Evolutionary conservation across 768 basidiomycete species (phyloP), one percentile per base, ranked within the genome.

Genomic region (Daedaleopsis nitida): DNA sequence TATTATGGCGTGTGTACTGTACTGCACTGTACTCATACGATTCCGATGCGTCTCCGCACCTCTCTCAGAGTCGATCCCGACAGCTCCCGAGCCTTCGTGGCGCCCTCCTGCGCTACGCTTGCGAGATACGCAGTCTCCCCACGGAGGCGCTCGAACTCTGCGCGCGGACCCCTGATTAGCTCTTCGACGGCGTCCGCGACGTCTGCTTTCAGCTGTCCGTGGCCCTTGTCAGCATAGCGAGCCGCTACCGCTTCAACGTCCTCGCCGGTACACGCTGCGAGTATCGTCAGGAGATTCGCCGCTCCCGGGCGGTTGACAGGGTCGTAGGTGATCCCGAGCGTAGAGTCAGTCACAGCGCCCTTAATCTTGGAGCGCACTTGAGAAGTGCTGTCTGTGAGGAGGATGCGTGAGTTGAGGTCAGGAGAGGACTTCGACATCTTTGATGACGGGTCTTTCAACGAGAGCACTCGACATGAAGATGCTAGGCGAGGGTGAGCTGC

Each of bases 371-470:
- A 69, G 49, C 72, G 70, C 48, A 96, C 92, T 68, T 83, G 74
- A 1, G 75, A 66, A 11, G 82, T 72, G 0, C 83, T 74, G 70
- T 98, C 96, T 24, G 91, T 96, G 42, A 98, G 80, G 57, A 93
- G 81, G 69, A 98, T 94, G 24, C 95, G 89, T 0, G 94, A 96
- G 16, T 84, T 74, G 1, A 84, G 60, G 70, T 92, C 86, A 0
- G 87, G 88, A 0, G 93, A 82, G 0, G 96, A 98, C 73, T 98
- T 98, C 38, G 96, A 97, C 95, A 98, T 98, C 72, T 98, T 98
- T 4, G 87, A 83, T 0, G 80, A 77, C 0, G 94, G 92, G 70
- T 95, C 91, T 59, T 86, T 87, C 17, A 98, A 86, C 2, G 94
- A 96, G 24, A 96, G 83, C 17, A 98, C 81, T 8, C 95, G 86